These are phyloP conservation scores for Paralagenidium karlingii DNA, from an alignment of 352 stramenopile species.

Conservation along the genomic window DNA sequence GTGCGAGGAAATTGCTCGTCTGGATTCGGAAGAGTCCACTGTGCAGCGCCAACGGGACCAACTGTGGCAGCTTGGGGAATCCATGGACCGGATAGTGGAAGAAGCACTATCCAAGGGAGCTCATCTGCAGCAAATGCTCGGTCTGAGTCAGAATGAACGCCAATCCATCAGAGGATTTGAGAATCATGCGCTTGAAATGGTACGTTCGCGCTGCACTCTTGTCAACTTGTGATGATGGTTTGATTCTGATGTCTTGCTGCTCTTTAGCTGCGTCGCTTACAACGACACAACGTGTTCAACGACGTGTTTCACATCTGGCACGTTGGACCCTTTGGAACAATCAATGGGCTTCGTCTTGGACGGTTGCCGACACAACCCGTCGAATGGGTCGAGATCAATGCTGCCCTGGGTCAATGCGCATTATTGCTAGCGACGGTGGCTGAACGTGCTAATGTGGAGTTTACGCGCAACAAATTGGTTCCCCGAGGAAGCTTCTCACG, in stretches of 20 bases:
- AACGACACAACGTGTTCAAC: slow-evolving; percentile 84
- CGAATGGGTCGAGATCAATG: slow-evolving; percentile 87
- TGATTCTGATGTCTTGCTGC: no score
- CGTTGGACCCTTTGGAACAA: slow-evolving; percentile 79
- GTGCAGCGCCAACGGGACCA: slow-evolving; percentile 42
- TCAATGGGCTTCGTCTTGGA: slow-evolving; percentile 79
- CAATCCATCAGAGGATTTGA: slow-evolving; percentile 64
- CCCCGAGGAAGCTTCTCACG: slow-evolving; percentile 76
- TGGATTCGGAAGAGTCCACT: slow-evolving; percentile 45
- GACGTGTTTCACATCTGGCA: slow-evolving; percentile 89
- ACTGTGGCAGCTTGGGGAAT: slow-evolving; percentile 56
- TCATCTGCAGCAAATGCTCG: slow-evolving; percentile 63
- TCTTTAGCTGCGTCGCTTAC: slow-evolving; percentile 52
- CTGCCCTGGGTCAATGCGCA: slow-evolving; percentile 72
- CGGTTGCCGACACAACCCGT: slow-evolving; percentile 68
- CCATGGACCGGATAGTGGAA: slow-evolving; percentile 57
- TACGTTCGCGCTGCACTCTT: no score
- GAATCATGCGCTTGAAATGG: slow-evolving; percentile 68
- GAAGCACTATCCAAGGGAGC: slow-evolving; percentile 61
- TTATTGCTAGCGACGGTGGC: slow-evolving; percentile 76
- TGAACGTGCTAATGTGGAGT: slow-evolving; percentile 67
- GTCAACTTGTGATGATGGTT: no score
- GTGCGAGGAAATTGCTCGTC: slow-evolving; percentile 27
- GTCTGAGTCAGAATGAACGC: slow-evolving; percentile 57
- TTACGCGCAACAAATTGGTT: slow-evolving; percentile 70